Evolutionary conservation across 805 yeast species (phyloP).

Genomic region (Candida sakaeoensis): DNA sequence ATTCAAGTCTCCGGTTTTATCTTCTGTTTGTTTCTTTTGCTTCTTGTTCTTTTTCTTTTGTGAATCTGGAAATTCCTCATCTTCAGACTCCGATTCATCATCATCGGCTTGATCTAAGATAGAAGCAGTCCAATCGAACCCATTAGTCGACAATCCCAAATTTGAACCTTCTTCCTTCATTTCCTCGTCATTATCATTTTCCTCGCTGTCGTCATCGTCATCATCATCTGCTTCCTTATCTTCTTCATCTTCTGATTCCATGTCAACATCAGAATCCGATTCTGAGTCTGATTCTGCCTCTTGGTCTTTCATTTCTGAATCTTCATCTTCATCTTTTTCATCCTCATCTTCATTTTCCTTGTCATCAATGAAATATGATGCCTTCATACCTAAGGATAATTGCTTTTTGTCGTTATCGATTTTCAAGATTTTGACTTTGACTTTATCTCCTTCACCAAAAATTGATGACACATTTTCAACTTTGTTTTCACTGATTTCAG

Average conservation of each 20-base stretch:
- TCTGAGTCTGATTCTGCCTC: slow-evolving; percentile 23
- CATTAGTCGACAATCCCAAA: slow-evolving; percentile 73
- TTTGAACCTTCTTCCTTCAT: slow-evolving; percentile 21
- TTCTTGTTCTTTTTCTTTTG: slow-evolving; percentile 45
- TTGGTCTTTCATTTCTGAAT: slow-evolving; percentile 20
- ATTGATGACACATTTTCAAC: slow-evolving; percentile 57
- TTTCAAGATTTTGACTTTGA: slow-evolving; percentile 74
- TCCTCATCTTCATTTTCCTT: slow-evolving; percentile 22
- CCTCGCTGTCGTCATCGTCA: slow-evolving; percentile 30
- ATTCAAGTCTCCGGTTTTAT: slow-evolving; percentile 78
- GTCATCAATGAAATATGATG: slow-evolving; percentile 65
- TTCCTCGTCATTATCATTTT: slow-evolving; percentile 31
- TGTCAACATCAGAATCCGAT: slow-evolving; percentile 18
- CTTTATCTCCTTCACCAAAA: slow-evolving; percentile 87
- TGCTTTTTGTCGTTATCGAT: slow-evolving; percentile 65
- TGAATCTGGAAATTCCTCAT: slow-evolving; percentile 47
- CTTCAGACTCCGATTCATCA: slow-evolving; percentile 52
- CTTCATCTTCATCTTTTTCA: slow-evolving; percentile 20
- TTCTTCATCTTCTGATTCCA: slow-evolving; percentile 17
- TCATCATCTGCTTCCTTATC: slow-evolving; percentile 24
- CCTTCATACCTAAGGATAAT: slow-evolving; percentile 89
- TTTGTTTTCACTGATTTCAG: slow-evolving; percentile 73
- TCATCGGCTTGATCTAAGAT: slow-evolving; percentile 75
- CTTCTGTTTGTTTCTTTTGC: slow-evolving; percentile 56
- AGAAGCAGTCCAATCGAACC: slow-evolving; percentile 95